Evolutionary conservation across 306 rosid genomes (phyloP).

Genomic region (Pterocarpus santalinus): DNA sequence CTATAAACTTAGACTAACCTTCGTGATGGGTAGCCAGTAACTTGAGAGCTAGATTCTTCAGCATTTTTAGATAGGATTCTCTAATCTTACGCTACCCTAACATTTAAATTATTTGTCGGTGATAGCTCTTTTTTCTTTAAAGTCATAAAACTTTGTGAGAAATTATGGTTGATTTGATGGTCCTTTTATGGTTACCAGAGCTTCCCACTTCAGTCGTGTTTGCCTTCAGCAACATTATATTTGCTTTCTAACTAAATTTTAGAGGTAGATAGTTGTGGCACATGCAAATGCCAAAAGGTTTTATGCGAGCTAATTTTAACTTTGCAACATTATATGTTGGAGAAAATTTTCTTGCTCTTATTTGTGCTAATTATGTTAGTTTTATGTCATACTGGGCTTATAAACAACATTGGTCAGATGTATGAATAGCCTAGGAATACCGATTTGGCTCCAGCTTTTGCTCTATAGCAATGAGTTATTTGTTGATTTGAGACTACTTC

Average conservation of each 20-base stretch:
- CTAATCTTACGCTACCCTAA: neutral
- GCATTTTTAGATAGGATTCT: constrained; percentile 23
- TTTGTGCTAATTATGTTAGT: too few relatives aligned
- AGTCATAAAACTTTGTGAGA: constrained; percentile 1
- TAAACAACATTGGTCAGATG: too few relatives aligned
- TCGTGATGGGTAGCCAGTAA: neutral
- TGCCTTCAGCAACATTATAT: constrained; percentile 17
- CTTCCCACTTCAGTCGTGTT: neutral
- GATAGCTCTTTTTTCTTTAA: neutral
- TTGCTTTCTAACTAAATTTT: constrained; percentile 46
- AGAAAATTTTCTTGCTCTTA: too few relatives aligned
- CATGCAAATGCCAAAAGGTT: constrained; percentile 66
- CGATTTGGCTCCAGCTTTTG: too few relatives aligned
- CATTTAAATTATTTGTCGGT: neutral
- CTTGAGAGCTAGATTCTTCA: neutral
- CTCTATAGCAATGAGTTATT: too few relatives aligned
- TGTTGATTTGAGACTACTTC: too few relatives aligned
- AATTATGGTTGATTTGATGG: neutral
- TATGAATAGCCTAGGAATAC: too few relatives aligned
- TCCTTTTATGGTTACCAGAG: neutral
- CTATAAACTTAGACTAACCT: neutral
- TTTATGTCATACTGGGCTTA: too few relatives aligned
- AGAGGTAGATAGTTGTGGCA: constrained; percentile 73
- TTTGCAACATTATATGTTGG: too few relatives aligned
- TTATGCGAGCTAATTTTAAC: too few relatives aligned